These are phyloP conservation scores for Lindgomyces ingoldianus DNA, from an alignment of 495 filamentous ascomycete species.

Conservation along the genomic window DNA sequence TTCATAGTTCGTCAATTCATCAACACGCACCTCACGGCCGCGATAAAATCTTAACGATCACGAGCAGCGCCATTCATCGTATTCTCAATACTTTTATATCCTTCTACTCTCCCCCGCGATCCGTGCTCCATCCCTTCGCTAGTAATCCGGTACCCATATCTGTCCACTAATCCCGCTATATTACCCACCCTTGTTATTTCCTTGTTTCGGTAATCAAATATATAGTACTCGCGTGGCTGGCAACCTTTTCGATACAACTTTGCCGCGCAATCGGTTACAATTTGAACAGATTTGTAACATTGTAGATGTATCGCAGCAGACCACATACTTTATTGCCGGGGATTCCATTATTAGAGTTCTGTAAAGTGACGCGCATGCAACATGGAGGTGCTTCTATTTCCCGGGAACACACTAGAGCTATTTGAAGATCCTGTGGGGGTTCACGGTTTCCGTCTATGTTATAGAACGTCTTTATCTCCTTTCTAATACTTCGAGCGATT, in stretches of 20 bases:
- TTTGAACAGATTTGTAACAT: neutral
- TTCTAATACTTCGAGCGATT: neutral
- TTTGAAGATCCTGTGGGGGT: neutral
- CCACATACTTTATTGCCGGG: neutral
- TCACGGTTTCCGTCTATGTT: neutral
- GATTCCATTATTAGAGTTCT: slow-evolving; percentile 15
- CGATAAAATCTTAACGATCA: neutral
- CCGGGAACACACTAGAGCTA: slow-evolving; percentile 1
- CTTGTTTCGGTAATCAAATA: neutral
- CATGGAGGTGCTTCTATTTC: neutral
- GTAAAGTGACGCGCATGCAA: slow-evolving; percentile 27
- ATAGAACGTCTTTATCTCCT: neutral
- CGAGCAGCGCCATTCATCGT: neutral
- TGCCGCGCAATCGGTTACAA: slow-evolving; percentile 9
- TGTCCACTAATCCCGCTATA: neutral
- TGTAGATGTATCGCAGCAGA: slow-evolving; percentile 9
- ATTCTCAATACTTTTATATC: neutral
- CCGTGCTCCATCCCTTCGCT: neutral
- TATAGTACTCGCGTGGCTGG: neutral
- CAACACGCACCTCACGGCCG: no score
- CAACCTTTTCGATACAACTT: neutral
- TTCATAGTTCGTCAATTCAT: no score
- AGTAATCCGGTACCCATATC: neutral
- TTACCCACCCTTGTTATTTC: neutral
- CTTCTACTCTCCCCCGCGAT: neutral